Evolutionary conservation across 1,284 basidiomycete genomes (phyloP).

Genomic region (Anthracocystis setariae): DNA sequence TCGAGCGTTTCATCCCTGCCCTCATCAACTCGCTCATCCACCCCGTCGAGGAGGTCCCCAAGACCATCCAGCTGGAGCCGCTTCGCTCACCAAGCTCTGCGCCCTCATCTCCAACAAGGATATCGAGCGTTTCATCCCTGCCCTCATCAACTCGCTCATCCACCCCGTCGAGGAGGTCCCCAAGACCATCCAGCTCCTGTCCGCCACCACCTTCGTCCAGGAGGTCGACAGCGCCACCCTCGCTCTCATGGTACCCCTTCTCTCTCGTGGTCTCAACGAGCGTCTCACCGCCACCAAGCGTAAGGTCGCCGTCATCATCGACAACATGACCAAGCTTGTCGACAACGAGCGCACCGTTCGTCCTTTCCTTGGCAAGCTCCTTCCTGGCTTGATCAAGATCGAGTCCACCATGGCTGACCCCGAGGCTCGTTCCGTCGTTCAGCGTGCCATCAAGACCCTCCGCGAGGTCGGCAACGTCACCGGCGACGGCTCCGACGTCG

Average conservation of each 20-base stretch:
- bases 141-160: slow-evolving; percentile 94
- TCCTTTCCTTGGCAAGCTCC: slow-evolving; percentile 67
- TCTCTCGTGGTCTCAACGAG: slow-evolving; percentile 85
- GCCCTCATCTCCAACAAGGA: slow-evolving; percentile 93
- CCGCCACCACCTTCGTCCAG: slow-evolving; percentile 99
- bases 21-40: slow-evolving; percentile 97
- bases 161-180: slow-evolving; percentile 99
- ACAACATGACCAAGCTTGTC: slow-evolving; percentile 69
- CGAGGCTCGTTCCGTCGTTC: slow-evolving; percentile 65
- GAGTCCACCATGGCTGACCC: slow-evolving; percentile 67
- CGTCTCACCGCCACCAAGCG: slow-evolving; percentile 68
- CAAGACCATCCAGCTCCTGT: slow-evolving; percentile 93
- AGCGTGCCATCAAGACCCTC: slow-evolving; percentile 67
- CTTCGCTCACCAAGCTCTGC: slow-evolving; percentile 82
- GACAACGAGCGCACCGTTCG: slow-evolving; percentile 68
- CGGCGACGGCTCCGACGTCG: slow-evolving; percentile 66
- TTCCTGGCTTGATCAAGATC: slow-evolving; percentile 68
- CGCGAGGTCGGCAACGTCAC: slow-evolving; percentile 65
- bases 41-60: slow-evolving; percentile 98
- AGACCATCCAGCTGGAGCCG: slow-evolving; percentile 89
- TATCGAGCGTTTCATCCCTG: slow-evolving; percentile 82
- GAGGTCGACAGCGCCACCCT: slow-evolving; percentile 99
- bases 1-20: slow-evolving; percentile 81
- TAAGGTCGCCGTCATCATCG: slow-evolving; percentile 68
- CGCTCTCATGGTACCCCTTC: slow-evolving; percentile 97